Percentiles rank a stretch among this genome's conserved stretches.
phyloP scores from a whole-genome alignment of 225 moss, liverwort and hornwort species.

The Asterella californica region DNA sequence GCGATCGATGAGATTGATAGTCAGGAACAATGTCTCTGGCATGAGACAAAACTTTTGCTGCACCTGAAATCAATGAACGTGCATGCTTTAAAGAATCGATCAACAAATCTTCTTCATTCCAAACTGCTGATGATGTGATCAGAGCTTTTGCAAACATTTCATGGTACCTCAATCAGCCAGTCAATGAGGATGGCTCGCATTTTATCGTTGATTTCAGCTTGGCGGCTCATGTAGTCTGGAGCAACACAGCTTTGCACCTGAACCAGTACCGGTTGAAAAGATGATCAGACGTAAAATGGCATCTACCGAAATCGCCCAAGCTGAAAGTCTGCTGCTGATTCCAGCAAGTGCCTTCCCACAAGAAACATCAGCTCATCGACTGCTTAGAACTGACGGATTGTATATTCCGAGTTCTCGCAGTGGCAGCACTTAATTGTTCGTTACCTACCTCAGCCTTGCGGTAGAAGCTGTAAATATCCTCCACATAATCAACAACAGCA shows the following conservation, averaged over 20 bases:
- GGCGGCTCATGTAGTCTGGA: slow-evolving; percentile 79
- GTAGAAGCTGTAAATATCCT: slow-evolving; percentile 90
- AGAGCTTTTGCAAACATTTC: too few relatives aligned
- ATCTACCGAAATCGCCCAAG: too few relatives aligned
- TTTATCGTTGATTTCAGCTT: slow-evolving; percentile 83
- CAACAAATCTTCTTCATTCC: too few relatives aligned
- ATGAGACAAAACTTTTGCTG: slow-evolving; percentile 86
- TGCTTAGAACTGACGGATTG: too few relatives aligned
- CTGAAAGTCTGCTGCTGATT: too few relatives aligned
- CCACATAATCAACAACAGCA: slow-evolving; percentile 82
- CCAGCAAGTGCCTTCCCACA: too few relatives aligned
- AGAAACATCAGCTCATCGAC: too few relatives aligned
- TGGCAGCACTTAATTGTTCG: too few relatives aligned
- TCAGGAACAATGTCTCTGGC: slow-evolving; percentile 87
- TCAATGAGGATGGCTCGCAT: slow-evolving; percentile 95
- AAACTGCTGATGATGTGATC: too few relatives aligned
- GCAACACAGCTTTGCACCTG: slow-evolving; percentile 81
- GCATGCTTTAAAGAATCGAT: too few relatives aligned
- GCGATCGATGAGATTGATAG: slow-evolving; percentile 82
- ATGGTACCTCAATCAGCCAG: slow-evolving; percentile 81
- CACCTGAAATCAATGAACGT: slow-evolving; percentile 39
- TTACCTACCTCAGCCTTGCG: slow-evolving; percentile 60
- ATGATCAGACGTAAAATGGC: too few relatives aligned
- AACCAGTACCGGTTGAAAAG: neutral
- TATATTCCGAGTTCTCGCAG: too few relatives aligned